Evolutionary conservation across 768 basidiomycete species (phyloP).

Genomic region (Boletales sp.): DNA sequence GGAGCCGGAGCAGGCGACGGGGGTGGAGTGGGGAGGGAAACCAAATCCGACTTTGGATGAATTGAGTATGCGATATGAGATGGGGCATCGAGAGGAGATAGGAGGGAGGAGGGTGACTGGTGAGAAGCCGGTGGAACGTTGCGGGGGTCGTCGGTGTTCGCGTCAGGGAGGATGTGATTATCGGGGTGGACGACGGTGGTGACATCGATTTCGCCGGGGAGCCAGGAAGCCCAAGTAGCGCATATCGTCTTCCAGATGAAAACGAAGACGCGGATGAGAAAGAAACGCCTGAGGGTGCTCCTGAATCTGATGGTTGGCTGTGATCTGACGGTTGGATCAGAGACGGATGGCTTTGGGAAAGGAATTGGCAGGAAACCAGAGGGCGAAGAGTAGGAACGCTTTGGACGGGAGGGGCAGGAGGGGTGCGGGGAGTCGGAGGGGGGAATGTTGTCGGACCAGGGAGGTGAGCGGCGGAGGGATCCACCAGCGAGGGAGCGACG

Average conservation of each 20-base stretch:
- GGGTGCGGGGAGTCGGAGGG: slow-evolving; percentile 6
- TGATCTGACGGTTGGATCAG: slow-evolving; percentile 33
- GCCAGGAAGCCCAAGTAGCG: slow-evolving; percentile 53
- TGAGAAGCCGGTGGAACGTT: slow-evolving; percentile 19
- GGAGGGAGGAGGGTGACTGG: slow-evolving; percentile 16
- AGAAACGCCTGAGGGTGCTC: slow-evolving; percentile 52
- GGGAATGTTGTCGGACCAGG: too few species aligned
- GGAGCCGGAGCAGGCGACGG: slow-evolving; percentile 16
- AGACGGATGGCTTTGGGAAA: slow-evolving; percentile 27
- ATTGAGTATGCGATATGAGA: slow-evolving; percentile 4
- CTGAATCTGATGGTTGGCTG: slow-evolving; percentile 37
- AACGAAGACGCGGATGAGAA: slow-evolving; percentile 68
- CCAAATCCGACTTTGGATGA: slow-evolving; percentile 11
- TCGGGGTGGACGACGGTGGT: slow-evolving; percentile 3
- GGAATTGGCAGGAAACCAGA: slow-evolving; percentile 43
- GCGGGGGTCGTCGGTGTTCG: slow-evolving; percentile 12
- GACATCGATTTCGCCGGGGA: slow-evolving; percentile 22
- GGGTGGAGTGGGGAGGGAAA: slow-evolving; percentile 24
- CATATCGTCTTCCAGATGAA: slow-evolving; percentile 68
- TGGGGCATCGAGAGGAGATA: slow-evolving; percentile 24
- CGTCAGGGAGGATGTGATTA: slow-evolving; percentile 5
- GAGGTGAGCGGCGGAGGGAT: slow-evolving; percentile 36
- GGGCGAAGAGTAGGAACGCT: slow-evolving; percentile 65
- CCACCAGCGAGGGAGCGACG: slow-evolving; percentile 25
- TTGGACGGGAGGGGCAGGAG: slow-evolving; percentile 34